Base-by-base conservation (phyloP, 495 filamentous ascomycete species). In the Neurospora africana region DNA sequence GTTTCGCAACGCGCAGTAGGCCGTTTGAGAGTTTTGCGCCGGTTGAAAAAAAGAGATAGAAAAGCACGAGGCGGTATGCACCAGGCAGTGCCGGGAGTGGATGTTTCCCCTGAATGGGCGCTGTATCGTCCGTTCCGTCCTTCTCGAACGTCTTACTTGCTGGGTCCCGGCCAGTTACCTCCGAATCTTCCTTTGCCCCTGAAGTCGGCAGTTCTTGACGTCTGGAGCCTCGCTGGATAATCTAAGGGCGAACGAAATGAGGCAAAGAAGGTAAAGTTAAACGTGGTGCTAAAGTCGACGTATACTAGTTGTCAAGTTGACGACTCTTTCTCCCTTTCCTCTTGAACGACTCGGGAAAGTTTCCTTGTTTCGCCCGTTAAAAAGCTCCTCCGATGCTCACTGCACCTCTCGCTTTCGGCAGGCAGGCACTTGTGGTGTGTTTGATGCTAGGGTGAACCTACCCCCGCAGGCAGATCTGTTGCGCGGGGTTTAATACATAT, bases 21-120 rank as follows among this genome's bases (percentile, higher is more conserved):
- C 53, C 53, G 38, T 65, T 68, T 71, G 70, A 61, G 70, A 58
- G 44, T 44, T 58, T 70, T 58, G 43, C 30, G 41, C 70, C 47
- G 37, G 44, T 33, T 33, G 30, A 2, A 30, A 47, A 44, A 38
- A 21, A 43, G 3, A 44, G 35, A 38, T 40, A 33, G 33, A 23
- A 65, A 17, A 70, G n/a, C 38, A 40, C 23, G 15, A 71, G 30
- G 70, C 47, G 43, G 44, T 33, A 58, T 68, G 44, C 35, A 71
- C 27, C 33, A 65, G 13, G 23, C 38, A 21, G 41, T 68, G 39
- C 44, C 44, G 17, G 36, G 6, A 44, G 27, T 41, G 23, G 44
- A 53, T 68, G 69, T 70, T 33, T 27, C 69, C 44, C 23, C 53
- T 65, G 53, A 65, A 65, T 65, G 15, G 30, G 53, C 27, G 53